These are phyloP conservation scores for Magnaporthiopsis incrustans DNA, from an alignment of 2,329 filamentous ascomycete species.

Conservation along the genomic window DNA sequence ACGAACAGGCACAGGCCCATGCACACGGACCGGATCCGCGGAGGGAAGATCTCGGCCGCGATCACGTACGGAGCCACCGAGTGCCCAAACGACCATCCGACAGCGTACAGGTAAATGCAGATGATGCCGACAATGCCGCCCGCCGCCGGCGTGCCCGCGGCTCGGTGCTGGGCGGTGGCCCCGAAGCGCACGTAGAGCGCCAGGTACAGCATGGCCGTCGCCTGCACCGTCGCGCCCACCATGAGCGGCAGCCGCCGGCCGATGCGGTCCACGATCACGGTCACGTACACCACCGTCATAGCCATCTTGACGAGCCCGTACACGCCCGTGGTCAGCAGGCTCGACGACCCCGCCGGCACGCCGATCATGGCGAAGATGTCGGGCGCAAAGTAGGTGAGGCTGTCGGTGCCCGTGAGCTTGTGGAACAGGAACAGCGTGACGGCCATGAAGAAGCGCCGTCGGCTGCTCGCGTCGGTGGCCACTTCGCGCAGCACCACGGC, in stretches of 20 bases:
- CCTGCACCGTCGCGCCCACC: constrained; percentile 16
- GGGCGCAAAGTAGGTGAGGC: constrained; percentile 32
- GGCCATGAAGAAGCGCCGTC: constrained; percentile 19
- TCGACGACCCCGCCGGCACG: constrained; percentile 20
- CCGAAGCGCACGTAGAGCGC: constrained; percentile 26
- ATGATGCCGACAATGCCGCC: constrained; percentile 7
- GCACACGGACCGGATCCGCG: constrained; percentile 20
- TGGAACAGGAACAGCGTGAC: constrained; percentile 27
- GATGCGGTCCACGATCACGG: constrained; percentile 24
- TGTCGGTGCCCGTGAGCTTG: constrained; percentile 32
- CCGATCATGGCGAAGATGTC: constrained; percentile 32
- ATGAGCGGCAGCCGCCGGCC: constrained; percentile 21
- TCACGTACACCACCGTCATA: constrained; percentile 17
- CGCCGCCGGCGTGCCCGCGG: constrained; percentile 2
- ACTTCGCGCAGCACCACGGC: constrained; percentile 13
- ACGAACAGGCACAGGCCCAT: constrained; percentile 18
- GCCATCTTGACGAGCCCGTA: constrained; percentile 16
- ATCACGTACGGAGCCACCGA: constrained; percentile 16
- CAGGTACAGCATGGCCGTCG: constrained; percentile 20
- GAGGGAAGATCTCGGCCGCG: constrained; percentile 23
- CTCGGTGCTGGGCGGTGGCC: constrained; percentile 8
- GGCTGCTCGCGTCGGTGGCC: constrained; percentile 16
- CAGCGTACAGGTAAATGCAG: constrained; percentile 25
- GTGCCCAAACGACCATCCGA: constrained; percentile 19
- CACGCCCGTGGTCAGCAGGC: constrained; percentile 6